Percentiles rank a stretch among this genome's conserved stretches.
Conservation (phyloP, 495 filamentous ascomycete genomes). For the Penicillium verhagenii region DNA sequence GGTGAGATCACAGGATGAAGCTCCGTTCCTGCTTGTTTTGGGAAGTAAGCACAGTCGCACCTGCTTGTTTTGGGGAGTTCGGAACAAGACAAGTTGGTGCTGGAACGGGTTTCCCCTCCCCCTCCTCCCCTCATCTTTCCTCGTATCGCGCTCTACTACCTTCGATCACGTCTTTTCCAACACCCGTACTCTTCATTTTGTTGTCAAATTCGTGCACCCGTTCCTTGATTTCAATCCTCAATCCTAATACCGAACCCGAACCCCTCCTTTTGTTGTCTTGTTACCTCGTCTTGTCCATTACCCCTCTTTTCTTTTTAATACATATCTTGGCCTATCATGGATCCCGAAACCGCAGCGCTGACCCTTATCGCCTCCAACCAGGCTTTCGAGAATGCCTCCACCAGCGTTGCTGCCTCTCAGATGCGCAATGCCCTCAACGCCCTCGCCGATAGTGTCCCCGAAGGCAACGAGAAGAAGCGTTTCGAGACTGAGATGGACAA, state of each 20-base stretch:
- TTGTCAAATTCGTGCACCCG: neutral
- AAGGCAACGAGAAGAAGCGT: constrained; percentile 77
- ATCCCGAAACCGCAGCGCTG: constrained; percentile 9
- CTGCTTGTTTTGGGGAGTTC: neutral
- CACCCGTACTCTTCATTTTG: neutral
- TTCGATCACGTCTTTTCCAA: neutral
- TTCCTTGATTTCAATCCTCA: neutral
- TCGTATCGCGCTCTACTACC: too few species aligned
- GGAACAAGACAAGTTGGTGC: neutral
- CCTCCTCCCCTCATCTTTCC: neutral
- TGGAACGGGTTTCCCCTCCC: neutral
- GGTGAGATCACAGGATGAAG: neutral
- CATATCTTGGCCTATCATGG: constrained; percentile 2
- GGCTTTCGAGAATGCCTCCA: constrained; percentile 99
- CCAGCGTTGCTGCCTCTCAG: constrained; percentile 93
- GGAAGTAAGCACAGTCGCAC: neutral
- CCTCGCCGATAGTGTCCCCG: constrained; percentile 84
- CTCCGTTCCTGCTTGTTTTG: constrained; percentile 2
- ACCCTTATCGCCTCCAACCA: constrained; percentile 36
- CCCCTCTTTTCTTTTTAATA: constrained; percentile 4
- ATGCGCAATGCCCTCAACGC: constrained; percentile 98
- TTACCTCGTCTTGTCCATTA: neutral
- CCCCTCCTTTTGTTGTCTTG: neutral
- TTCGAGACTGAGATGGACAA: constrained; percentile 99
- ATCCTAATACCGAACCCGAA: neutral